A percentile compares a stretch with the other conserved stretches of the same genome.
These are phyloP conservation scores for Talaromyces atroroseus DNA, from an alignment of 2,329 filamentous ascomycete genomes.

Conservation along the genomic window DNA sequence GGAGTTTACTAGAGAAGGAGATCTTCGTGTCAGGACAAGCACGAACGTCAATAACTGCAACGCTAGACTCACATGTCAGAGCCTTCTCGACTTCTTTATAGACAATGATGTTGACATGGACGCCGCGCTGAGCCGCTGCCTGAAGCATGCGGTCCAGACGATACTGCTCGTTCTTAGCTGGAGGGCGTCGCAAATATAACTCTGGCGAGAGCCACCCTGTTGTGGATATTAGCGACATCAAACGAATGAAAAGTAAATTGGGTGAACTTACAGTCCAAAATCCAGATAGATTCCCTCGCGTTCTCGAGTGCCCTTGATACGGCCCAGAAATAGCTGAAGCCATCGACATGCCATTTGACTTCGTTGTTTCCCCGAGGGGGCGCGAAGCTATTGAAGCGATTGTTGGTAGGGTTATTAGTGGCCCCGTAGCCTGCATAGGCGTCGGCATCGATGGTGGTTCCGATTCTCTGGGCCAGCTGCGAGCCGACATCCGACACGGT, in stretches of 20 bases:
- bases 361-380: slow-evolving; percentile 65
- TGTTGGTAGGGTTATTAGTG: slow-evolving; percentile 33
- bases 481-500: slow-evolving; percentile 47
- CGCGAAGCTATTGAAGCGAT: slow-evolving; percentile 62
- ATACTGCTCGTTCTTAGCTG: slow-evolving; percentile 74
- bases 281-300: slow-evolving; percentile 73
- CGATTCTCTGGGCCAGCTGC: slow-evolving; percentile 47
- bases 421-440: slow-evolving; percentile 40
- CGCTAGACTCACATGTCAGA: slow-evolving; percentile 61
- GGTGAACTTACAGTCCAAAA: slow-evolving; percentile 61
- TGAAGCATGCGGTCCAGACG: slow-evolving; percentile 77
- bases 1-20: slow-evolving; percentile 48
- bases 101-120: slow-evolving; percentile 78
- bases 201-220: slow-evolving; percentile 78
- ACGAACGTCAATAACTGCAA: slow-evolving; percentile 15
- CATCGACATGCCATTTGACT: slow-evolving; percentile 84
- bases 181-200: slow-evolving; percentile 76
- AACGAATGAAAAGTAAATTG: background rate
- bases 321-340: slow-evolving; percentile 78
- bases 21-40: background rate
- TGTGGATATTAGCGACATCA: slow-evolving; percentile 1
- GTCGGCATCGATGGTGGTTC: slow-evolving; percentile 44
- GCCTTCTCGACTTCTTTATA: slow-evolving; percentile 88
- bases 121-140: slow-evolving; percentile 75
- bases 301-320: slow-evolving; percentile 73